Evolutionary conservation across 2,329 filamentous ascomycete genomes (phyloP), one percentile per base, ranked within the genome.

Genomic region (Cladosporium phlei): DNA sequence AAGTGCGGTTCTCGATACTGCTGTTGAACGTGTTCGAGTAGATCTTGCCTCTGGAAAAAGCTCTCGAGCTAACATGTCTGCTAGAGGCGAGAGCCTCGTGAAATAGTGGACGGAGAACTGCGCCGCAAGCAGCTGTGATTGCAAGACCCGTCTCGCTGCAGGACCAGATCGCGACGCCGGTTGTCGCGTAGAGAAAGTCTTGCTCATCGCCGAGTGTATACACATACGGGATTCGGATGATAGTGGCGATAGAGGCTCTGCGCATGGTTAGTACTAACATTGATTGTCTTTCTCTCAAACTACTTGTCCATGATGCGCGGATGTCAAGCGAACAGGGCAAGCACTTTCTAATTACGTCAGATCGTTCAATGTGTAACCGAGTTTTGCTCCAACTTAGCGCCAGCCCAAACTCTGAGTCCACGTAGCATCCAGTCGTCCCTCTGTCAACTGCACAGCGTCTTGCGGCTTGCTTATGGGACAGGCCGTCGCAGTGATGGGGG

Each of bases 51-150:
- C 35, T 38, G n/a, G 35, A 38, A 21, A 38, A 16, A 16, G n/a
- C 21, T 27, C 35, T 27, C 9, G 35, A 38, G 14, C 35, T 25
- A 11, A 22, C 21, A 11, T 38, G 22, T 25, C 22, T 24, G 35
- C 35, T 25, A 19, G 35, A 38, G 8, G 35, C n/a, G 8, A 38
- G 35, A 8, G 49, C 20, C 12, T 42, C 29, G 17, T 38, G 35
- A 38, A 77, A 64, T 0, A 77, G 64, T 1, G 74, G 74, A 3
- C 72, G 69, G 2, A 76, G 64, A 1, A 71, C 74, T 8, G 72
- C 72, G 5, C 75, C 65, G 52, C 67, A 71, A 14, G 67, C 71
- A 7, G 74, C 74, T 12, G 57, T 62, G 40, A 63, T 55, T 12
- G 58, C 61, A 11, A 65, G 39, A 8, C 60, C 61, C 12, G 60